phyloP scores from a whole-genome alignment of 2,329 filamentous ascomycete genomes.

The Colletotrichum agaves region DNA sequence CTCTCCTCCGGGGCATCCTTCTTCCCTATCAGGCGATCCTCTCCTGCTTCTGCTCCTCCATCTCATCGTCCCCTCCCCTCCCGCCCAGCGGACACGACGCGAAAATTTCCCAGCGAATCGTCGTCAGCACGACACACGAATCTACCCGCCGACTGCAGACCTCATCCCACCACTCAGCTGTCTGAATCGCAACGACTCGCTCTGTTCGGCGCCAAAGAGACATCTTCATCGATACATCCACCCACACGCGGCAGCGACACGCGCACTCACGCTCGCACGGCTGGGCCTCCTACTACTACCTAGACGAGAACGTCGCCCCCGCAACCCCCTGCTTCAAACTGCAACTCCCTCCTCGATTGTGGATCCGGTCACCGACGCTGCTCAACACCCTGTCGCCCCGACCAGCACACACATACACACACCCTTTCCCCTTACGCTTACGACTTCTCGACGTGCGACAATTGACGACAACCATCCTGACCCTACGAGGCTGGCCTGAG shows the following conservation, averaged over 20 bases:
- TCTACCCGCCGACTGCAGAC: constrained; percentile 16
- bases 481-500: constrained; percentile 10
- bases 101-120: constrained; percentile 25
- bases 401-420: constrained; percentile 20
- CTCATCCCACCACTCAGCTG: constrained; percentile 28
- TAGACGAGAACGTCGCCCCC: constrained; percentile 32
- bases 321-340: constrained; percentile 34
- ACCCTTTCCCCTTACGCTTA: neutral
- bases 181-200: constrained; percentile 15
- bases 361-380: constrained; percentile 29
- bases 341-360: constrained; percentile 37
- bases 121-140: constrained; percentile 11
- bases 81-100: constrained; percentile 24
- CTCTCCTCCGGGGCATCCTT: constrained; percentile 7
- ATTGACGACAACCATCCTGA: constrained; percentile 12
- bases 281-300: constrained; percentile 3
- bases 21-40: constrained; percentile 30
- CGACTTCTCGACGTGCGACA: constrained; percentile 2
- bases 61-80: constrained; percentile 3
- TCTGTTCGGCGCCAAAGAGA: constrained; percentile 7
- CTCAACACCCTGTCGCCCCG: constrained; percentile 29
- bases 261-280: constrained; percentile 4
- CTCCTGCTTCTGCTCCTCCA: constrained; percentile 1
- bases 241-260: neutral
- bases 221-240: constrained; percentile 11